Conservation (phyloP, 331 rosid genomes). For the Malus hybrid region DNA sequence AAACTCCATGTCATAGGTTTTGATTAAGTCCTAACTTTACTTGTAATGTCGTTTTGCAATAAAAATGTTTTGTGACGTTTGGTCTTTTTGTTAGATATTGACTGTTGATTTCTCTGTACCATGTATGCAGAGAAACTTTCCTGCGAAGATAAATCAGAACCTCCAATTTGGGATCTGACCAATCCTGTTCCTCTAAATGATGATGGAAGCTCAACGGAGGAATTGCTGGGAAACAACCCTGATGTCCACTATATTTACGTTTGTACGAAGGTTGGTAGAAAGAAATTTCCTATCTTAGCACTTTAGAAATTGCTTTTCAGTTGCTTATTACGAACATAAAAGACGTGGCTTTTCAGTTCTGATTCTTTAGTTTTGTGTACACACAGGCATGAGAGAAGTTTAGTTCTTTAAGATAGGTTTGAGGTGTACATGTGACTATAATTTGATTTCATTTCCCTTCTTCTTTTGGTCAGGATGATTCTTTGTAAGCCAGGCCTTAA, state of each 20-base stretch:
- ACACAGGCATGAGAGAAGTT: no score
- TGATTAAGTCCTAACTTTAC: neutral
- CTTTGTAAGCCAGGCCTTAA: conserved; percentile 13
- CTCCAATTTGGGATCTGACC: conserved; percentile 63
- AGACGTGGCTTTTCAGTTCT: no score
- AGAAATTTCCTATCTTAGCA: neutral
- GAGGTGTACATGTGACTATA: neutral
- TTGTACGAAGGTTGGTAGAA: conserved; percentile 59
- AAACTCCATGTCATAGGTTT: conserved; percentile 88
- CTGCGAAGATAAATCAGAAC: conserved; percentile 35
- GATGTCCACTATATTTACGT: conserved; percentile 73
- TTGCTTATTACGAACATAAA: no score
- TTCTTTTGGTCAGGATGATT: conserved; percentile 17
- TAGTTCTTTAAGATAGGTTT: neutral
- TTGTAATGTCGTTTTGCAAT: no score
- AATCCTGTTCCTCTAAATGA: conserved; percentile 58
- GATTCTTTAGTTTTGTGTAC: no score
- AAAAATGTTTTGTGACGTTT: neutral
- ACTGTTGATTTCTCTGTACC: neutral
- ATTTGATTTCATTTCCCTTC: neutral
- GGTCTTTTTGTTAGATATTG: neutral
- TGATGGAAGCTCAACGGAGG: conserved; percentile 55
- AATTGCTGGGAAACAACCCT: conserved; percentile 52
- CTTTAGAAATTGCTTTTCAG: neutral
- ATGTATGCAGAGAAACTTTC: conserved; percentile 58